A percentile compares a stretch with the other conserved stretches of the same genome.
Conservation (phyloP, 345 rosid genomes). For the Boechera divaricarpa region DNA sequence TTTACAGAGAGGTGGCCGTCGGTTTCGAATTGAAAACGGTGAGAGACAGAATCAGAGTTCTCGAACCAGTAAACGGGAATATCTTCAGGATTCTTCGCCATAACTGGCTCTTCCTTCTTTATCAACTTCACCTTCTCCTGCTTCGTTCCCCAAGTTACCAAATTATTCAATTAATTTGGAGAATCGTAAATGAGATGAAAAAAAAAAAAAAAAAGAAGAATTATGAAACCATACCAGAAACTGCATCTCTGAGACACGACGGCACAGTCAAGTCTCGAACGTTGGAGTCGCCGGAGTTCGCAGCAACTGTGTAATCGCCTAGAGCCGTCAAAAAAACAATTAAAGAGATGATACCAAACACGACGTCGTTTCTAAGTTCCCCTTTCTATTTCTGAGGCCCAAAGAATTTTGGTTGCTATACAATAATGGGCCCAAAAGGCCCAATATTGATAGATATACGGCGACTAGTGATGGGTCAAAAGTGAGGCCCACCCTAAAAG, state of each 20-base stretch:
- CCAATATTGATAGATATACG: slow-evolving; percentile 17
- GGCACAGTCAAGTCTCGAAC: not conserved
- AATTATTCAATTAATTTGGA: not conserved
- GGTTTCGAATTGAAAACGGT: slow-evolving; percentile 69
- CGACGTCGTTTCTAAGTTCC: not conserved
- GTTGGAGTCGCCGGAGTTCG: slow-evolving; percentile 29
- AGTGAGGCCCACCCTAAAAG: not conserved
- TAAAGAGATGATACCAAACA: not conserved
- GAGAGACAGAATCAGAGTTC: slow-evolving; percentile 71
- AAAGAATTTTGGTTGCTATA: not conserved
- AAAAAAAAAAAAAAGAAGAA: not conserved
- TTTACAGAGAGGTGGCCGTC: slow-evolving; percentile 76
- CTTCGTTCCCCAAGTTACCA: not conserved
- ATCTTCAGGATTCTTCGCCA: slow-evolving; percentile 37
- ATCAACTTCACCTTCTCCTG: slow-evolving; percentile 55
- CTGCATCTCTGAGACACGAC: slow-evolving; percentile 29
- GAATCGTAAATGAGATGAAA: not conserved
- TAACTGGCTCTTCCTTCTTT: slow-evolving; percentile 49
- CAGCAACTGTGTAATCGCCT: slow-evolving; percentile 1
- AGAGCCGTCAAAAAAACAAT: not conserved
- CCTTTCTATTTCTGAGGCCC: not conserved
- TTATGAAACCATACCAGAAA: slow-evolving; percentile 20
- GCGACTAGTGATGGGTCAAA: slow-evolving; percentile 18
- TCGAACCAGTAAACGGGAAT: slow-evolving; percentile 72
- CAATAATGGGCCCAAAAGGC: not conserved